Evolutionary conservation across 768 basidiomycete genomes (phyloP).

Genomic region (Collybia sordida): DNA sequence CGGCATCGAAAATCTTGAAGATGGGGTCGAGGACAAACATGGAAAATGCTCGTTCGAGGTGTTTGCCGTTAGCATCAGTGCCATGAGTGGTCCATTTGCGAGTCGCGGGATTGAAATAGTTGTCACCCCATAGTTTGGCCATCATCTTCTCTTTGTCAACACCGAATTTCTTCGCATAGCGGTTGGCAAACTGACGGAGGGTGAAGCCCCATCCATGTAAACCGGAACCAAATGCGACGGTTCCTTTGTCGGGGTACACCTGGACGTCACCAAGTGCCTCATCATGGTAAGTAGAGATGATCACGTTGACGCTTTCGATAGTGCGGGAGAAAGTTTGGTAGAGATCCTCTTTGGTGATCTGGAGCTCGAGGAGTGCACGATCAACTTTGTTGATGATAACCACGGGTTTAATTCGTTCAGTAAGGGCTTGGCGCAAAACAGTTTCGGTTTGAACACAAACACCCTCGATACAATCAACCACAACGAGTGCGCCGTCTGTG

Average conservation of each 20-base stretch:
- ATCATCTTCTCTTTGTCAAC: slow-evolving; percentile 99
- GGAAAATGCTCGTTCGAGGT: slow-evolving; percentile 97
- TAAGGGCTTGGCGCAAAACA: slow-evolving; percentile 93
- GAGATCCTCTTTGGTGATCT: slow-evolving; percentile 92
- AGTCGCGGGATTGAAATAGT: slow-evolving; percentile 96
- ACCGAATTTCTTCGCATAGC: slow-evolving; percentile 98
- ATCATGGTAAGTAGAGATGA: slow-evolving; percentile 96
- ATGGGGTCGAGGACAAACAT: slow-evolving; percentile 98
- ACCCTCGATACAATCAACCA: slow-evolving; percentile 99
- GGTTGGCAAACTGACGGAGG: slow-evolving; percentile 90
- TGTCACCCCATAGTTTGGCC: slow-evolving; percentile 97
- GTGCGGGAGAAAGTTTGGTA: slow-evolving; percentile 98
- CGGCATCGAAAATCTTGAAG: slow-evolving; percentile 95
- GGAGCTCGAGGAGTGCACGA: slow-evolving; percentile 96
- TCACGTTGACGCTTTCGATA: slow-evolving; percentile 96
- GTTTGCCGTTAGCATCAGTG: slow-evolving; percentile 76
- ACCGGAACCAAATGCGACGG: slow-evolving; percentile 98
- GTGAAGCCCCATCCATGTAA: slow-evolving; percentile 99
- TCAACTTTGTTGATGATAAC: slow-evolving; percentile 99
- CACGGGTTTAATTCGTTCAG: slow-evolving; percentile 98
- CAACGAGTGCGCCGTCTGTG: slow-evolving; percentile 98
- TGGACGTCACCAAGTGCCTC: slow-evolving; percentile 93
- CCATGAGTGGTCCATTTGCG: slow-evolving; percentile 91
- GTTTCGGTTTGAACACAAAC: slow-evolving; percentile 99
- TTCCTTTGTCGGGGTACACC: slow-evolving; percentile 97